phyloP scores from a whole-genome alignment of 2,329 filamentous ascomycete species.

The Falciphora oryzae region DNA sequence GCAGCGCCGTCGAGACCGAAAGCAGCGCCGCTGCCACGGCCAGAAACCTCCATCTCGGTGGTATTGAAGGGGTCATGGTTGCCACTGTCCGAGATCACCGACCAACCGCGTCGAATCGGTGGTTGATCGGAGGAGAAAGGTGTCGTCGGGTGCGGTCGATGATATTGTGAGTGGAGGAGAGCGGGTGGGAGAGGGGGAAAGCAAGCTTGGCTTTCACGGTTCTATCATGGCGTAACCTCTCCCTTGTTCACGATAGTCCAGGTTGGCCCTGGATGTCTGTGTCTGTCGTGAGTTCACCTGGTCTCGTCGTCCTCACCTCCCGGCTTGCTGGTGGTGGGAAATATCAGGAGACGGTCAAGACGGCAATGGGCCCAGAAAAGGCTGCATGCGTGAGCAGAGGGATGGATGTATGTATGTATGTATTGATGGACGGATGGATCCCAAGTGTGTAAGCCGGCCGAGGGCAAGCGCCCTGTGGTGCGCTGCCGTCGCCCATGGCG shows the following conservation, averaged over 20 bases:
- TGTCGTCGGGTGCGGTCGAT: too few species aligned
- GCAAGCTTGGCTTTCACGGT: background rate
- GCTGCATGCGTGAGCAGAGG: background rate
- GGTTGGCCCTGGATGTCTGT: background rate
- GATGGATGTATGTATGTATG: background rate
- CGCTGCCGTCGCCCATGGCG: background rate
- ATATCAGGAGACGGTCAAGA: background rate
- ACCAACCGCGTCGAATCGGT: too few species aligned
- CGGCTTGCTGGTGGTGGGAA: background rate
- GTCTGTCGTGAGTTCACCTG: background rate
- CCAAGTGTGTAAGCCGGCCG: background rate
- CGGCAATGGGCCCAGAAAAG: background rate
- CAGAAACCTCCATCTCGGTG: conserved; percentile 11
- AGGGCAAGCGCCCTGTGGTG: background rate
- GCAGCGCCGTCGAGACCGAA: conserved; percentile 25
- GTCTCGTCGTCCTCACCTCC: background rate
- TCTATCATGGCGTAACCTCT: background rate
- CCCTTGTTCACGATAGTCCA: background rate
- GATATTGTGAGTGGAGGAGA: background rate
- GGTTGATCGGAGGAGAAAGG: too few species aligned
- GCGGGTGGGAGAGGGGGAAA: background rate
- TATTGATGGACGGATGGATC: background rate
- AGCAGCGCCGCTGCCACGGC: conserved; percentile 16
- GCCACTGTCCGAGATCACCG: background rate
- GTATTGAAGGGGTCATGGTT: conserved; percentile 6